phyloP scores from a whole-genome alignment of 2,329 filamentous ascomycete species.

The Aspergillus sergii region DNA sequence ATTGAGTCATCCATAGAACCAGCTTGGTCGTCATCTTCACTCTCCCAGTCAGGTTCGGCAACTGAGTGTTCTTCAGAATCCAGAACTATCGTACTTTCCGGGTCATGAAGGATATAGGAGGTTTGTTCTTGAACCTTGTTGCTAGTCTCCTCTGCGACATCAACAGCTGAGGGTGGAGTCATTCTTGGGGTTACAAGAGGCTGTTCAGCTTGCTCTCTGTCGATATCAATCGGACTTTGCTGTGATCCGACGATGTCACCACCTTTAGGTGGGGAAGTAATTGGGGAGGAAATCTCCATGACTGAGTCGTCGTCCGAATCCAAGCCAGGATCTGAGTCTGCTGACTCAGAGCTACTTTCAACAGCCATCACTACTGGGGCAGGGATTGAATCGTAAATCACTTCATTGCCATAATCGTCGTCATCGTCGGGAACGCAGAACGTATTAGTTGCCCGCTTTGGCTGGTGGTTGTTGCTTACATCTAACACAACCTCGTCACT shows the following conservation, averaged over 20 bases:
- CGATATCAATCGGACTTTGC: slow-evolving; percentile 20
- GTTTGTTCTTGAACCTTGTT: slow-evolving; percentile 6
- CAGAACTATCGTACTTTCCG: slow-evolving; percentile 7
- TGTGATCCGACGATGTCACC: slow-evolving; percentile 9
- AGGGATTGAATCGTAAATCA: slow-evolving; percentile 7
- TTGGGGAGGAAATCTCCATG: slow-evolving; percentile 25
- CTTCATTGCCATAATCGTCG: slow-evolving; percentile 34
- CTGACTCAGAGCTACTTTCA: slow-evolving; percentile 13
- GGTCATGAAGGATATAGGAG: slow-evolving; percentile 7
- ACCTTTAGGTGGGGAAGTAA: slow-evolving; percentile 26
- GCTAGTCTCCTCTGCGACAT: not conserved
- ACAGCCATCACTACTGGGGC: slow-evolving; percentile 2
- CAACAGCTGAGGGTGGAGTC: slow-evolving; percentile 20
- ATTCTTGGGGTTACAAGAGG: slow-evolving; percentile 26
- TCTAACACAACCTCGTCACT: slow-evolving; percentile 11
- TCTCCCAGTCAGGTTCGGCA: slow-evolving; percentile 6
- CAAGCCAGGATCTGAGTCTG: slow-evolving; percentile 16
- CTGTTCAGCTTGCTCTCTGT: slow-evolving; percentile 19
- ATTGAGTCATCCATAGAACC: slow-evolving; percentile 14
- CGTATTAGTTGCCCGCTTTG: slow-evolving; percentile 34
- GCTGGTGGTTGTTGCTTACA: not conserved
- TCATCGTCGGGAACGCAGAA: slow-evolving; percentile 47
- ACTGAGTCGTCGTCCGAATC: slow-evolving; percentile 24
- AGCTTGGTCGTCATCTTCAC: slow-evolving; percentile 10
- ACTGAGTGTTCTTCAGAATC: slow-evolving; percentile 9